Percentiles rank a stretch among this genome's conserved stretches.
Evolutionary conservation across 805 yeast genomes (phyloP).

Genomic region (Spathaspora hagerdaliae): DNA sequence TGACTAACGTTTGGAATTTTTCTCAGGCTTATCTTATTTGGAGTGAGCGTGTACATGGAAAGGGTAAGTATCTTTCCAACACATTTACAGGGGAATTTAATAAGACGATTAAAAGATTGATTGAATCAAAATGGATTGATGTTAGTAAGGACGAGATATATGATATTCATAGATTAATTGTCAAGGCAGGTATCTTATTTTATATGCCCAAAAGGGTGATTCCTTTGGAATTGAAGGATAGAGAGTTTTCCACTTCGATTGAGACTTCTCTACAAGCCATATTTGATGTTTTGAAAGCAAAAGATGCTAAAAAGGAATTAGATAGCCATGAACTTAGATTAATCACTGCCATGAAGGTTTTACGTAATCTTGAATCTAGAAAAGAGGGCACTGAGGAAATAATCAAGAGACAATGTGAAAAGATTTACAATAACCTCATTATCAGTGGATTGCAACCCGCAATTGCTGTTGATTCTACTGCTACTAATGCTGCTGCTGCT

Average conservation of each 20-base stretch:
- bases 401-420: neutral
- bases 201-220: conserved; percentile 18
- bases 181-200: conserved; percentile 25
- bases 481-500: too few species aligned
- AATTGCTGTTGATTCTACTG: too few species aligned
- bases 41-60: neutral
- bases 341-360: conserved; percentile 13
- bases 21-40: conserved; percentile 19
- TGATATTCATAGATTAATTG: conserved; percentile 20
- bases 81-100: conserved; percentile 9
- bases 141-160: conserved; percentile 10
- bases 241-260: neutral
- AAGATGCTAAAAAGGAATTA: conserved; percentile 7
- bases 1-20: conserved; percentile 18
- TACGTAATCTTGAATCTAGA: conserved; percentile 8
- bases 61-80: neutral
- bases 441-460: neutral
- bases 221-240: neutral
- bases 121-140: conserved; percentile 22
- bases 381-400: neutral
- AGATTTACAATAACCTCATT: neutral
- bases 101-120: conserved; percentile 20
- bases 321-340: conserved; percentile 14
- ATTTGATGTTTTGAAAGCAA: conserved; percentile 17
- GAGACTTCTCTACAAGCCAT: neutral